Base-by-base conservation (phyloP, 305 asterid species). In the Solanum hybrid region DNA sequence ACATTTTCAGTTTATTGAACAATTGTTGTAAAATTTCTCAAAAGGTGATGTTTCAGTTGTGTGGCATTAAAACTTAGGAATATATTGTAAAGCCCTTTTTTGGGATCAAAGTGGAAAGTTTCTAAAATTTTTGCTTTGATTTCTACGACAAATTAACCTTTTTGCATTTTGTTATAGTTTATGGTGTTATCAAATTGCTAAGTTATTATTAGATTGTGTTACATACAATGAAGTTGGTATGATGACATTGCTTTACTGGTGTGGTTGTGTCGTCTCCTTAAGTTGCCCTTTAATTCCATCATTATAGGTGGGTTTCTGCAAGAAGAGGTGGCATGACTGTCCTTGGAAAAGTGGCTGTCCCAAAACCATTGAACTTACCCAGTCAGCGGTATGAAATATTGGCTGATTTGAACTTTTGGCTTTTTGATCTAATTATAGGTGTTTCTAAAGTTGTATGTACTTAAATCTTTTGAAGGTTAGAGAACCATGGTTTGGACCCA, bases 311-410 rank as follows among this genome's bases (percentile, higher is more conserved):
- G 98, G 95, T 95, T 86, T 91, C 97, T 93, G 96, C 96, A 89
- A 97, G 98, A 93, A 94, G 98, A 95, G 95, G 98, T 87, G 98
- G 98, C 88, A 96, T 96, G 99, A 95, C 96, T 86, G 98, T 95
- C 72, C 92, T 96, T 88, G 99, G 99, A 64, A 98, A 97, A 94
- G 99, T 98, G 91, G 92, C 98, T 93, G 99, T 93, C 90, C 99
- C 99, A 34, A 98, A 98, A 91, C 99, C 99, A 88, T 91, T 98
- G 91, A 98, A 98, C 93, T 93, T 98, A 91, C 99, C 99, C 66
- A 98, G 99, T 91, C 99, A 98, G 86, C 93, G 96, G 99, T 98
- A 95, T 42, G 27, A 38, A 64, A 89, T 86, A 89, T 89, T 86
- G 81, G 87, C 78, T 72, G 77, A 88, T 37, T 37, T 71, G n/a